Base-by-base conservation (phyloP, 2,329 filamentous ascomycete species). In the Ophiostoma novo-ulmi region DNA sequence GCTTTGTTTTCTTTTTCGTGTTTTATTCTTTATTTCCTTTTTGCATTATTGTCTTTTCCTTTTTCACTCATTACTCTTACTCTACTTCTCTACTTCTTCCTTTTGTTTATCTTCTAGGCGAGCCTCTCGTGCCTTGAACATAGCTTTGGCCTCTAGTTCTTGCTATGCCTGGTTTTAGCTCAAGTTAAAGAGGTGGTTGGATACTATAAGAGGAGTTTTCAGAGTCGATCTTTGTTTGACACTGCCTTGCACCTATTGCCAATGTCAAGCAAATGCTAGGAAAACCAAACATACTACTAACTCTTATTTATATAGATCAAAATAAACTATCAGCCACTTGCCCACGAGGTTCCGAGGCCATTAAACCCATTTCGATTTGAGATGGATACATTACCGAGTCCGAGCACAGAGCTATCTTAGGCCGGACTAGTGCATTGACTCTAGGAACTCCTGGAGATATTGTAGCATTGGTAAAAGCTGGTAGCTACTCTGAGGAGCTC, bases 321-420 rank as follows among this genome's bases (percentile, higher is more conserved):
- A 58, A 58, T 8, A n/a, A 26, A 58, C 52, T 58, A 58, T 58
- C 52, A 10, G 52, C n/a, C 22, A 26, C 13, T 26, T 58, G 20
- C n/a, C 22, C 52, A 58, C 52, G 52, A 58, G 22, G 22, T 58
- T 20, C 17, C 17, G 44, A 17, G n/a, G 52, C 3, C n/a, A 10
- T 26, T 58, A 13, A 58, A 14, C 31, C 52, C 22, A 58, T 58
- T 26, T 58, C n/a, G 52, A 58, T 58, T 31, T 58, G 52, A 26
- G n/a, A 26, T 58, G 52, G 52, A 58, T 22, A 26, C 52, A 14
- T 58, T 22, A 8, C 52, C 20, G n/a, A 58, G 52, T 58, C 52
- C 52, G 52, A 58, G 52, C 52, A 58, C 52, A 58, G 52, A 58
- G 52, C 52, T 58, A 58, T 58, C n/a, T n/a, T 14, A 58, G 52